These are phyloP conservation scores for Logfia minima DNA, from an alignment of 129 eudicot genomes.

Conservation along the genomic window DNA sequence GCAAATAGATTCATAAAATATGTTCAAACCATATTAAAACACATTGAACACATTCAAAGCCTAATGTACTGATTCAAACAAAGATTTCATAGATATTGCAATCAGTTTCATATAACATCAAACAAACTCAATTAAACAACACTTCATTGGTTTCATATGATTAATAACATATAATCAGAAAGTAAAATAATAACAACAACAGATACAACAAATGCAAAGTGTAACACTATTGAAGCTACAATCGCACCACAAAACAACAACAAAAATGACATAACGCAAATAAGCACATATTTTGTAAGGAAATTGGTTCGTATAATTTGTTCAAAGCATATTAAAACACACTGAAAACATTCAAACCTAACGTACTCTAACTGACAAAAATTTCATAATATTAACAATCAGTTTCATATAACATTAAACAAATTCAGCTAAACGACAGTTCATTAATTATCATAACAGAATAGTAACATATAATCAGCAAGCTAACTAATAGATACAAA, in stretches of 20 bases:
- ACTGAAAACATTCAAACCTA: constrained; percentile 22
- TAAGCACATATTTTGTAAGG: neutral
- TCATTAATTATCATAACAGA: constrained; percentile 1
- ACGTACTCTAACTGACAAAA: neutral
- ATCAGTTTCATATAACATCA: neutral
- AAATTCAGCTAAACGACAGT: constrained; percentile 10
- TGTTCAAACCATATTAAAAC: neutral
- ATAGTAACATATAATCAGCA: neutral
- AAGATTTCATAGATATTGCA: neutral
- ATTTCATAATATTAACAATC: neutral
- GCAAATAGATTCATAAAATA: neutral
- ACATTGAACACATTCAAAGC: neutral
- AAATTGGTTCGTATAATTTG: neutral
- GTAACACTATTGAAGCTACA: constrained; percentile 18
- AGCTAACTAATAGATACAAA: neutral
- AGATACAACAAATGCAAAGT: neutral
- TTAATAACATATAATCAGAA: neutral
- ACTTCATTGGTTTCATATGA: neutral
- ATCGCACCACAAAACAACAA: neutral
- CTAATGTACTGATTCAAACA: neutral
- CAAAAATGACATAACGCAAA: neutral
- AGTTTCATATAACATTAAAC: neutral
- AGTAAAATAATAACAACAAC: neutral
- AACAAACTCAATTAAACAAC: neutral
- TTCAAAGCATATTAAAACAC: constrained; percentile 9